Evolutionary conservation across 768 basidiomycete species (phyloP).

Genomic region (Lactifluus hygrophoroides): DNA sequence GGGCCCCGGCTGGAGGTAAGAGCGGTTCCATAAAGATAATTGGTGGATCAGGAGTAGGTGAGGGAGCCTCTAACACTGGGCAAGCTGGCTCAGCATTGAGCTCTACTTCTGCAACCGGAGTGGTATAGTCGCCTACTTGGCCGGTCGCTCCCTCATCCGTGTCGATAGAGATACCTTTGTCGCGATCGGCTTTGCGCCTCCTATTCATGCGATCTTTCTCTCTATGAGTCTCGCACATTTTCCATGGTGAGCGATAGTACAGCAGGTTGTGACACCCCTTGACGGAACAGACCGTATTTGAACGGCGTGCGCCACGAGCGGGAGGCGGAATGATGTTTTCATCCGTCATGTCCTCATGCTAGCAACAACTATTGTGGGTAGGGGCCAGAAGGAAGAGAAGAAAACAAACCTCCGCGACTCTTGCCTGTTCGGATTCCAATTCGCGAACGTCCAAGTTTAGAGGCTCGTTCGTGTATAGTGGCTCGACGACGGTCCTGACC

Average conservation of each 20-base stretch:
- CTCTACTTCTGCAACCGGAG: not conserved
- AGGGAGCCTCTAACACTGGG: not conserved
- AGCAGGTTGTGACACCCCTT: constrained; percentile 39
- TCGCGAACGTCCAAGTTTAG: constrained; percentile 2
- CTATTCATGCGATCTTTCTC: constrained; percentile 28
- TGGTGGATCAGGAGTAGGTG: not conserved
- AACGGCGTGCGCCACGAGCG: constrained; percentile 28
- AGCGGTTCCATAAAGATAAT: constrained; percentile 18
- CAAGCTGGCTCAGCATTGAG: not conserved
- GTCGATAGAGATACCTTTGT: constrained; percentile 6
- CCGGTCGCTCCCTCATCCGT: not conserved
- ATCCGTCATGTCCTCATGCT: constrained; percentile 11
- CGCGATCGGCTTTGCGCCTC: constrained; percentile 26
- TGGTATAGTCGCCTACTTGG: not conserved
- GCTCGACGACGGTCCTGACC: not conserved
- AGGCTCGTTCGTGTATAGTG: constrained; percentile 1
- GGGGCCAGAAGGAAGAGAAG: not conserved
- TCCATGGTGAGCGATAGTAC: constrained; percentile 36
- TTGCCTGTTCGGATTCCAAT: not conserved
- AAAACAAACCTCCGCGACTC: constrained; percentile 10
- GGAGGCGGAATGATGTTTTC: constrained; percentile 22
- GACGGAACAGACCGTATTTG: constrained; percentile 33
- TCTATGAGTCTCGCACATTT: constrained; percentile 42
- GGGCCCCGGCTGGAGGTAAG: constrained; percentile 6
- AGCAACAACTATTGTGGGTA: not conserved